phyloP scores from a whole-genome alignment of 305 asterid species.

The Solanum aculeatissimum region DNA sequence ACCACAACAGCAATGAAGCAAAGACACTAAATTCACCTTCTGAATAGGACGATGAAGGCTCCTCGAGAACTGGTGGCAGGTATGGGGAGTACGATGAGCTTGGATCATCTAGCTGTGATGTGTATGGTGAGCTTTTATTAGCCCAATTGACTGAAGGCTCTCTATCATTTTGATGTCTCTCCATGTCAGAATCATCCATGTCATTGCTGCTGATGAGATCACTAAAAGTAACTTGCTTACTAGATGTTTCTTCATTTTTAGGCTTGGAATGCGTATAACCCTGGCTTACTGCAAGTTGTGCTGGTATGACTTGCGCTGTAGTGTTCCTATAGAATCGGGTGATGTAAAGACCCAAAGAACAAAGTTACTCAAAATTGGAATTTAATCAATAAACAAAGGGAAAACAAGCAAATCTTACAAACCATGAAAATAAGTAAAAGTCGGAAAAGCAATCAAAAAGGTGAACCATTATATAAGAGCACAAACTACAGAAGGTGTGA shows the following conservation, averaged over 20 bases:
- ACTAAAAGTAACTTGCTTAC: constrained; percentile 79
- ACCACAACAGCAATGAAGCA: not conserved
- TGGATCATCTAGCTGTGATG: constrained; percentile 59
- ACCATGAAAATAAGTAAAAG: not conserved
- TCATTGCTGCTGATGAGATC: constrained; percentile 67
- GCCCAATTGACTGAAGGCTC: constrained; percentile 51
- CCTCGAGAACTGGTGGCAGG: constrained; percentile 93
- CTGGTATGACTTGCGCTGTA: constrained; percentile 32
- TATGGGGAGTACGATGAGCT: constrained; percentile 69
- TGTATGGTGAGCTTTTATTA: constrained; percentile 38
- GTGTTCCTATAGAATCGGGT: constrained; percentile 36
- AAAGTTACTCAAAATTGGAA: not conserved
- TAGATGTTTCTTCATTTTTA: constrained; percentile 37
- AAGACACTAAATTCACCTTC: constrained; percentile 48
- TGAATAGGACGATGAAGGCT: constrained; percentile 83
- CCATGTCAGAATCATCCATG: constrained; percentile 54
- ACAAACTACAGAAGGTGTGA: not conserved
- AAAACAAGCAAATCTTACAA: not conserved
- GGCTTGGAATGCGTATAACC: constrained; percentile 31
- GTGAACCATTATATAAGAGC: not conserved
- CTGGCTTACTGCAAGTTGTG: constrained; percentile 28
- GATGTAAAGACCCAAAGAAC: not conserved
- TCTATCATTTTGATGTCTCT: constrained; percentile 47
- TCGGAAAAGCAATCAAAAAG: not conserved
- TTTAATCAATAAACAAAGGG: constrained; percentile 5